phyloP scores from a whole-genome alignment of 805 yeast genomes.

The Jamesozyma spencerorum region DNA sequence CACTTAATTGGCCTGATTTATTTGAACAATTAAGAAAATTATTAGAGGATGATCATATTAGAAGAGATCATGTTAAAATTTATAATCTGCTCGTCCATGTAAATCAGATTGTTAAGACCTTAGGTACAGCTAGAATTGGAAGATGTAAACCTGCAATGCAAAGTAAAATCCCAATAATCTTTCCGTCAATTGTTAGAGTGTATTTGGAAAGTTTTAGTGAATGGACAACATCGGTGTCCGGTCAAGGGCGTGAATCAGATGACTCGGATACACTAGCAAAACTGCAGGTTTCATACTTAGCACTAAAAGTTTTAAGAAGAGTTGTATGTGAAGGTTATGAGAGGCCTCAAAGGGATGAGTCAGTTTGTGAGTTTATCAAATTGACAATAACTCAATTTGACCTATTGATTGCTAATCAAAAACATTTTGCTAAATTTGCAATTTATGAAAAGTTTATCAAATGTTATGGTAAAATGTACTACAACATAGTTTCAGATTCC shows the following conservation, averaged over 20 bases:
- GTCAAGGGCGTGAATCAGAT: constrained; percentile 5
- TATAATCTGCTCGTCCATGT: constrained; percentile 57
- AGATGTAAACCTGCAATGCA: constrained; percentile 72
- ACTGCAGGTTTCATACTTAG: constrained; percentile 68
- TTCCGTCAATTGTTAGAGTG: constrained; percentile 49
- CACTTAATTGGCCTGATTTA: constrained; percentile 73
- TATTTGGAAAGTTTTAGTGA: constrained; percentile 51
- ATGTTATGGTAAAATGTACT: constrained; percentile 68
- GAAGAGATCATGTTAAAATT: constrained; percentile 42
- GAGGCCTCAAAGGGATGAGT: constrained; percentile 48
- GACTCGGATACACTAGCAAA: constrained; percentile 34
- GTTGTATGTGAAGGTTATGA: constrained; percentile 70
- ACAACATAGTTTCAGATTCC: constrained; percentile 45
- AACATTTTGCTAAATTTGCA: constrained; percentile 33
- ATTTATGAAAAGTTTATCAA: constrained; percentile 59
- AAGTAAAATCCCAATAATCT: constrained; percentile 53
- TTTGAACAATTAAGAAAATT: constrained; percentile 52
- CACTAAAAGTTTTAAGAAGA: constrained; percentile 67
- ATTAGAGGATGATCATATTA: constrained; percentile 37
- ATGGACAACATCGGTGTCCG: constrained; percentile 44
- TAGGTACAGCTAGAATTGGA: constrained; percentile 75
- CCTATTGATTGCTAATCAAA: constrained; percentile 44
- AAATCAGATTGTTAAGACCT: constrained; percentile 68
- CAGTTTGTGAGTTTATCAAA: constrained; percentile 51
- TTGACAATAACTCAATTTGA: constrained; percentile 51